These are phyloP conservation scores for Epichloe amarillans DNA, from an alignment of 2,329 filamentous ascomycete genomes.

Conservation along the genomic window DNA sequence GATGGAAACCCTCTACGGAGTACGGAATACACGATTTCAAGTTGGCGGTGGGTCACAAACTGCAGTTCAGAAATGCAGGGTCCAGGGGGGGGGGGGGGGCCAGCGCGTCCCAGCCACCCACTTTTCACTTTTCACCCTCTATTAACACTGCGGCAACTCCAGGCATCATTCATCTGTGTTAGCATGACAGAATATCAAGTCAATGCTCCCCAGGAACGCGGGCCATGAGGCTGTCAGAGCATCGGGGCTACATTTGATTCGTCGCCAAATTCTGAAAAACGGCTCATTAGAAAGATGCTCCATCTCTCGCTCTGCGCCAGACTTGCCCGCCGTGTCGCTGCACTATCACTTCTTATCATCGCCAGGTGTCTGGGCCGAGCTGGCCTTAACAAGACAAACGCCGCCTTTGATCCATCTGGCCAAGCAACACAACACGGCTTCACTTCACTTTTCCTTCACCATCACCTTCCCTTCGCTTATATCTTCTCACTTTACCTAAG, in stretches of 20 bases:
- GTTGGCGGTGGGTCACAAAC: no score
- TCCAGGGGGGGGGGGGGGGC: no score
- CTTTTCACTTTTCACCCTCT: background rate
- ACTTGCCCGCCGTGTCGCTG: background rate
- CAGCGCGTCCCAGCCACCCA: constrained; percentile 1
- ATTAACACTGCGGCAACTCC: background rate
- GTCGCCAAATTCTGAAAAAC: background rate
- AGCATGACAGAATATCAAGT: background rate
- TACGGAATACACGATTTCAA: no score
- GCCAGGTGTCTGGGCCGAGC: constrained; percentile 15
- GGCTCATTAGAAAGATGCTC: background rate
- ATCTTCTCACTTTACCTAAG: background rate
- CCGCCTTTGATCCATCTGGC: background rate
- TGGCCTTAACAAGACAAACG: background rate
- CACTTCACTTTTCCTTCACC: background rate
- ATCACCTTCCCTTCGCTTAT: background rate
- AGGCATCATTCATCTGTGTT: background rate
- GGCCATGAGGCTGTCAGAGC: background rate
- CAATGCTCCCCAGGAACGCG: background rate
- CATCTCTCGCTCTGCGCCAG: background rate
- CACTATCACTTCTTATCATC: constrained; percentile 16
- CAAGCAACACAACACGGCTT: background rate
- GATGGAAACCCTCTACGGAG: no score
- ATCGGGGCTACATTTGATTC: no score
- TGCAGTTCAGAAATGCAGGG: no score